Evolutionary conservation across 768 basidiomycete species (phyloP), one percentile per base, ranked within the genome.

Genomic region (Mycena metata): DNA sequence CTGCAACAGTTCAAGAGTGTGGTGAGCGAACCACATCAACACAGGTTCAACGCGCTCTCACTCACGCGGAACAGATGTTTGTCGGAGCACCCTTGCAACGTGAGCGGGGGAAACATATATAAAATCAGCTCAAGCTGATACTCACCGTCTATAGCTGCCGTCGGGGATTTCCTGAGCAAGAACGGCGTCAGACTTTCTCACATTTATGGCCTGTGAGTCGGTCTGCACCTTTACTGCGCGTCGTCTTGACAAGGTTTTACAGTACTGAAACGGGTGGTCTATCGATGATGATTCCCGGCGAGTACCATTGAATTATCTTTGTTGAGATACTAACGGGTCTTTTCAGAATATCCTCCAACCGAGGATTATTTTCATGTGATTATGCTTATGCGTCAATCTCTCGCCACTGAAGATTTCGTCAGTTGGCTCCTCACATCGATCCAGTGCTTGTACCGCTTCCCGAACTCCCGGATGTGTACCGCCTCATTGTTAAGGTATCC

Each of bases 381-480:
- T 26, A 7, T 5, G 8, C 1, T 41, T 50, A 24, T 35, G 9
- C 35, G 16, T 30, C 21, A 21, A 30, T 7, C 12, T 13, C 3
- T 7, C 13, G 15, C 60, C 12, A 55, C 10, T 17, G 9, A 4
- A 3, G 7, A 9, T 4, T 33, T 30, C 12, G 50, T 23, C 49
- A 69, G 70, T 58, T 75, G 8, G 71, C 73, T 1, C 59, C 69
- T 13, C 69, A 75, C n/a, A 56, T 36, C 24, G 45, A 63, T 13
- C 43, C 69, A 5, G 57, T 60, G 5, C 64, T 75, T 47, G 23
- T 73, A 6, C 63, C 67, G 7, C 21, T 63, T 30, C 66, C 64
- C 9, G 69, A 61, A 8, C 36, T 60, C 8, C 58, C 63, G 10
- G 60, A 45, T 26, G 56, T 74, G 45, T 70, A 67, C 60, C 61